Conservation (phyloP, 2,329 filamentous ascomycete species). For the Amauroascus niger region DNA sequence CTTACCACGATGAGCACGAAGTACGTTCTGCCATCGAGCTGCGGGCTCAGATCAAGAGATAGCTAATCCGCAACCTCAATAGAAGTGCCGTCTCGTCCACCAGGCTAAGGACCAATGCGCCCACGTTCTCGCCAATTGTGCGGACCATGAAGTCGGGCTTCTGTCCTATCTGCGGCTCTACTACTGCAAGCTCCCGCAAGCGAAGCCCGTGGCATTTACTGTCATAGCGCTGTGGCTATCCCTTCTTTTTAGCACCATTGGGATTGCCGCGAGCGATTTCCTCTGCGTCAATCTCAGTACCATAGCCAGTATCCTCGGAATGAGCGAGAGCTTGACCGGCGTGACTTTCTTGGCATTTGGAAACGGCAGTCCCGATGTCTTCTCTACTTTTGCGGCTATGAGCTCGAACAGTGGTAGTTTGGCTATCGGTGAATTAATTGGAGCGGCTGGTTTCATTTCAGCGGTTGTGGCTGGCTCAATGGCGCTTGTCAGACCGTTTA, state of each 20-base stretch:
- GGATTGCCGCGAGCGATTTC: conserved; percentile 95
- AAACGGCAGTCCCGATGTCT: conserved; percentile 95
- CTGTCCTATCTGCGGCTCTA: conserved; percentile 82
- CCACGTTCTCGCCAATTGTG: conserved; percentile 72
- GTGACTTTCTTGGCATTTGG: conserved; percentile 96
- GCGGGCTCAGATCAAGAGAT: background rate
- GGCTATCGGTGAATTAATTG: conserved; percentile 88
- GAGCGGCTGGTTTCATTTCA: conserved; percentile 91
- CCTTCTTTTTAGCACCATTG: conserved; percentile 89
- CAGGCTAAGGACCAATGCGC: conserved; percentile 69
- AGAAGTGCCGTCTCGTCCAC: conserved; percentile 69
- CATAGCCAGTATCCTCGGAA: conserved; percentile 74
- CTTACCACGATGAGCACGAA: conserved; percentile 9
- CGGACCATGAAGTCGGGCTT: conserved; percentile 80
- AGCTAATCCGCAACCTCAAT: background rate
- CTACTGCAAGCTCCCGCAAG: conserved; percentile 65
- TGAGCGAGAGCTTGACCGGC: conserved; percentile 92
- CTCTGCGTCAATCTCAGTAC: conserved; percentile 95
- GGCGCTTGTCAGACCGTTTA: conserved; percentile 92
- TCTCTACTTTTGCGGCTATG: conserved; percentile 98
- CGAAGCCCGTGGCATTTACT: conserved; percentile 66
- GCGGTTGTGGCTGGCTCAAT: conserved; percentile 94
- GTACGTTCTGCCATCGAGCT: conserved; percentile 6
- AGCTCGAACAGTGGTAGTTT: conserved; percentile 92
- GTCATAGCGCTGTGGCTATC: conserved; percentile 74